Percentiles rank a stretch among this genome's conserved stretches.
These are phyloP conservation scores for Claviceps sp. DNA, from an alignment of 2,329 filamentous ascomycete genomes.

Conservation along the genomic window DNA sequence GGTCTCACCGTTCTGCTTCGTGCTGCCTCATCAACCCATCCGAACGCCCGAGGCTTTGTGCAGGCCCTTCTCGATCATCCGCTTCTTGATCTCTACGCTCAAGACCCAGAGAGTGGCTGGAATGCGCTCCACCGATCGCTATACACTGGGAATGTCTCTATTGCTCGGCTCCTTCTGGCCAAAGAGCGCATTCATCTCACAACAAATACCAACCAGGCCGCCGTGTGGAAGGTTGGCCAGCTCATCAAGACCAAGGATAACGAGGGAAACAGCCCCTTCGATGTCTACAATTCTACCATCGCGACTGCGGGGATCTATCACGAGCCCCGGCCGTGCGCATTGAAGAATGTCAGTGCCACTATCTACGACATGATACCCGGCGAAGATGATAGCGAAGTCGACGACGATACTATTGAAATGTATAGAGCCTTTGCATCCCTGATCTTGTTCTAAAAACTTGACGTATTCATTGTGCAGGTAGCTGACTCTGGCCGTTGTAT, in stretches of 20 bases:
- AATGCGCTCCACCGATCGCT: conserved; percentile 84
- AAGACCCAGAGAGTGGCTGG: conserved; percentile 90
- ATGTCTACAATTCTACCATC: conserved; percentile 81
- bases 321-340: conserved; percentile 30
- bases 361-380: conserved; percentile 38
- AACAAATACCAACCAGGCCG: conserved; percentile 41
- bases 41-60: conserved; percentile 61
- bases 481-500: neutral
- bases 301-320: conserved; percentile 29
- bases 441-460: neutral
- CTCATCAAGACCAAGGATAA: conserved; percentile 92
- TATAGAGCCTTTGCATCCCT: conserved; percentile 11
- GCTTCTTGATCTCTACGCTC: conserved; percentile 69
- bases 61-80: conserved; percentile 70
- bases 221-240: conserved; percentile 50
- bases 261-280: conserved; percentile 88
- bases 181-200: conserved; percentile 56
- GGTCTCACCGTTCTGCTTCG: conserved; percentile 78
- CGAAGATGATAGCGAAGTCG: conserved; percentile 40
- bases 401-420: conserved; percentile 21
- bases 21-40: conserved; percentile 60
- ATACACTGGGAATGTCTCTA: conserved; percentile 77
- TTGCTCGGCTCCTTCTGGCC: conserved; percentile 69
- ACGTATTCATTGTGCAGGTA: neutral
- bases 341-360: conserved; percentile 34